phyloP scores from a whole-genome alignment of 1,139 yeast species.

The Taiozyma sp. region DNA sequence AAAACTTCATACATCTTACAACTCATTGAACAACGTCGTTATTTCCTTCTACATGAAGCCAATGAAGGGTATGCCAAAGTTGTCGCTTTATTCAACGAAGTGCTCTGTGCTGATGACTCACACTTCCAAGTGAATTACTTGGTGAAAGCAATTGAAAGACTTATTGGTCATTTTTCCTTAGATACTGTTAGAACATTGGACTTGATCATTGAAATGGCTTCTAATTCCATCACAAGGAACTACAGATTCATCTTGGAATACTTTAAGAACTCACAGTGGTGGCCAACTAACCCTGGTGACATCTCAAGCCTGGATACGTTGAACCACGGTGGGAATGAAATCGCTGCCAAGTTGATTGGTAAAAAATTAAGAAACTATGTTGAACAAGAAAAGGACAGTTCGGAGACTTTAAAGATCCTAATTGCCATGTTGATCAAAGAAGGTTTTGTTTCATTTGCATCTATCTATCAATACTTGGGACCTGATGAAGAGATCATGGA shows the following conservation, averaged over 20 bases:
- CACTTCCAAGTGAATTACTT: conserved; percentile 41
- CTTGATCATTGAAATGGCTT: conserved; percentile 47
- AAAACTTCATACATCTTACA: conserved; percentile 1
- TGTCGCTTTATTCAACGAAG: conserved; percentile 44
- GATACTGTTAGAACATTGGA: conserved; percentile 76
- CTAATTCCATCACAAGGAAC: conserved; percentile 40
- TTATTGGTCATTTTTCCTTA: conserved; percentile 74
- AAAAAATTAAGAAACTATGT: conserved; percentile 43
- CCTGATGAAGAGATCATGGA: conserved; percentile 36
- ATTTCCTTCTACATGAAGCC: conserved; percentile 73
- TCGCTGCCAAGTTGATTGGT: conserved; percentile 58
- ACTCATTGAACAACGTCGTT: conserved; percentile 56
- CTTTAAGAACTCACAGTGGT: conserved; percentile 54
- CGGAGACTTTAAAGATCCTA: conserved; percentile 44
- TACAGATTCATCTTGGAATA: conserved; percentile 44
- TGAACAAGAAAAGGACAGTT: conserved; percentile 29
- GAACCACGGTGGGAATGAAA: conserved; percentile 51
- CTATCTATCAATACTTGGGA: conserved; percentile 51
- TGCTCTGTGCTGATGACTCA: conserved; percentile 39
- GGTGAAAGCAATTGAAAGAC: conserved; percentile 46
- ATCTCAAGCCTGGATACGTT: conserved; percentile 27
- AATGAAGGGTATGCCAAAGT: conserved; percentile 77
- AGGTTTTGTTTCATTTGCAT: conserved; percentile 63
- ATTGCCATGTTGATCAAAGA: conserved; percentile 58
- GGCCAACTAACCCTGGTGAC: conserved; percentile 50